These are phyloP conservation scores for Tetratostichococcus sp. DNA, from an alignment of 139 green algal genomes.

Conservation along the genomic window DNA sequence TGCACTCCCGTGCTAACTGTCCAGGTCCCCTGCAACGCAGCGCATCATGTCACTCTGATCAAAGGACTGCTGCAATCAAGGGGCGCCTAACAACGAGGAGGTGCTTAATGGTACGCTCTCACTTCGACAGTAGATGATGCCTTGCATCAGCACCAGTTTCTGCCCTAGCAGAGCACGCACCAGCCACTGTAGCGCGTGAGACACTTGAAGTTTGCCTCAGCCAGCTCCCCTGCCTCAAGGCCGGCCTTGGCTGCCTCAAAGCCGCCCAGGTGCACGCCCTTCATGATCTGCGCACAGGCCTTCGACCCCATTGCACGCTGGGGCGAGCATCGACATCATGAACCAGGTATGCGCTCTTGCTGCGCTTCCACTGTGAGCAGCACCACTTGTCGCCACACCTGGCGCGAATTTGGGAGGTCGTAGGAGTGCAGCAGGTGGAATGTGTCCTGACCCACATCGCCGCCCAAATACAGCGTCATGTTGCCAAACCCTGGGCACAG, in stretches of 20 bases:
- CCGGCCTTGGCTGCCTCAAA: slow-evolving; percentile 12
- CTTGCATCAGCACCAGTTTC: not conserved
- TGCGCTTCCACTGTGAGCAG: too few relatives aligned
- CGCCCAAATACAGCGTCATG: slow-evolving; percentile 67
- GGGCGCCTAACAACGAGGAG: too few relatives aligned
- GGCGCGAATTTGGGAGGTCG: slow-evolving; percentile 33
- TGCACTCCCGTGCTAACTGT: slow-evolving; percentile 72
- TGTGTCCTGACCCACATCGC: slow-evolving; percentile 65
- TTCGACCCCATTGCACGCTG: not conserved
- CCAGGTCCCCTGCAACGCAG: slow-evolving; percentile 58
- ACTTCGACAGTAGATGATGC: not conserved
- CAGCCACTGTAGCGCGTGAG: slow-evolving; percentile 43
- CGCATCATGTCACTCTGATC: not conserved
- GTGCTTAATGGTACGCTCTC: too few relatives aligned
- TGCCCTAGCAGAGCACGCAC: not conserved
- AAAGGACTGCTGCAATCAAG: too few relatives aligned
- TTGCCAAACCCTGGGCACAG: slow-evolving; percentile 47
- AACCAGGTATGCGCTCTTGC: too few relatives aligned
- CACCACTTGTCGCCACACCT: slow-evolving; percentile 18
- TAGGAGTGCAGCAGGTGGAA: slow-evolving; percentile 64
- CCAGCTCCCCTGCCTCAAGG: slow-evolving; percentile 22
- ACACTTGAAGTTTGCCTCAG: slow-evolving; percentile 51
- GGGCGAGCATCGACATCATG: too few relatives aligned
- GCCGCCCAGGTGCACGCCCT: slow-evolving; percentile 54
- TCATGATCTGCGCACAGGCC: slow-evolving; percentile 19